A percentile compares a stretch with the other conserved stretches of the same genome.
phyloP scores from a whole-genome alignment of 2,329 filamentous ascomycete genomes.

The Coleophoma eucalyptorum region DNA sequence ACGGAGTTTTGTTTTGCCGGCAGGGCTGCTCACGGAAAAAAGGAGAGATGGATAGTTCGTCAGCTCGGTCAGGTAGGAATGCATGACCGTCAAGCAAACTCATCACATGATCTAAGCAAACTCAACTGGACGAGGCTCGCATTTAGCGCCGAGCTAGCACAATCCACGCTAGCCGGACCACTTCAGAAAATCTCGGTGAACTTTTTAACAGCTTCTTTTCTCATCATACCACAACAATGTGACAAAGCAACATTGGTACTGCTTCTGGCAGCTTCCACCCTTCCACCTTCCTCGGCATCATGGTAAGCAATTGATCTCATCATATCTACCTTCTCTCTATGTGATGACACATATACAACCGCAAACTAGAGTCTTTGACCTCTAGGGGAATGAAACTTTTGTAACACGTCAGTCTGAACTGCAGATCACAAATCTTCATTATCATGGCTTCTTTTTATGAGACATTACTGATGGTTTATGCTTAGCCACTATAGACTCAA shows the following conservation, averaged over 20 bases:
- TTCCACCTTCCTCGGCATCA: neutral
- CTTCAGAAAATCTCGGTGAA: slow-evolving; percentile 45
- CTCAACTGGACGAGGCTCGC: neutral
- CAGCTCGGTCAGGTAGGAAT: neutral
- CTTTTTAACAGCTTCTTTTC: slow-evolving; percentile 11
- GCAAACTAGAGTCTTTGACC: slow-evolving; percentile 99
- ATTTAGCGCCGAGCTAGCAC: too few species aligned
- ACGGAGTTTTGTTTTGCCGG: too few species aligned
- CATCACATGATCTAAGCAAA: too few species aligned
- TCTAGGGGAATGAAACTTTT: slow-evolving; percentile 75
- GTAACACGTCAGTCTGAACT: slow-evolving; percentile 92
- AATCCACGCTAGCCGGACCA: slow-evolving; percentile 24
- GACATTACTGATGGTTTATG: too few species aligned
- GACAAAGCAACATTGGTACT: slow-evolving; percentile 11
- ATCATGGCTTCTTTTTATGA: too few species aligned
- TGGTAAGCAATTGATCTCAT: slow-evolving; percentile 15
- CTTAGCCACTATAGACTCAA: too few species aligned
- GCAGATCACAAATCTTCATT: neutral
- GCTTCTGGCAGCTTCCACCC: slow-evolving; percentile 8
- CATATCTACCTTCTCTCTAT: slow-evolving; percentile 25
- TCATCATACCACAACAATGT: slow-evolving; percentile 11
- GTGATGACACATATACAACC: slow-evolving; percentile 82
- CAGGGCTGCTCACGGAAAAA: too few species aligned
- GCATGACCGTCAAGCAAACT: too few species aligned
- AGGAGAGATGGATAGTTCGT: too few species aligned